A percentile compares a stretch with the other conserved stretches of the same genome.
These are phyloP conservation scores for Arxiozyma telluris DNA, from an alignment of 1,139 yeast genomes.

Conservation along the genomic window DNA sequence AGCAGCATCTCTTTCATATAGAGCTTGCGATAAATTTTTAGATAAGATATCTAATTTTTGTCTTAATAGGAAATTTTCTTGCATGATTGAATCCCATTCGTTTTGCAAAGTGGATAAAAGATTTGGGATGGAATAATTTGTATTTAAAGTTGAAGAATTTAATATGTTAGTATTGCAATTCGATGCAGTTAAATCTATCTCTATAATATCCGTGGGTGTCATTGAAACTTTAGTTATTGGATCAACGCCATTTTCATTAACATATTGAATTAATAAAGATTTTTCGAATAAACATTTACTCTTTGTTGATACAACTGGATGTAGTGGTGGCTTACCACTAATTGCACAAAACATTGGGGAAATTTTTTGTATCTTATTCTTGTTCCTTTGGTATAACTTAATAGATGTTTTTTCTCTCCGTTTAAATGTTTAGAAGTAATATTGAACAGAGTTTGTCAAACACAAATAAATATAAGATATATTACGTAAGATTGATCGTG, in stretches of 20 bases:
- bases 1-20: constrained; percentile 87
- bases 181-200: constrained; percentile 28
- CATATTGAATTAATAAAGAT: constrained; percentile 50
- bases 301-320: constrained; percentile 69
- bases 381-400: neutral
- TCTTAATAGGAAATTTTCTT: constrained; percentile 69
- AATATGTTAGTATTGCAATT: constrained; percentile 26
- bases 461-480: too few species aligned
- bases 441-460: too few species aligned
- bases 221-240: constrained; percentile 66
- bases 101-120: constrained; percentile 66
- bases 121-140: constrained; percentile 59
- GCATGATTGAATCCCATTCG: constrained; percentile 83
- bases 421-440: too few species aligned
- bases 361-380: neutral
- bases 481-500: too few species aligned
- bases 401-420: too few species aligned
- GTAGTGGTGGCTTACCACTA: constrained; percentile 53
- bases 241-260: constrained; percentile 59
- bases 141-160: constrained; percentile 33
- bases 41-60: constrained; percentile 60
- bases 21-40: constrained; percentile 65
- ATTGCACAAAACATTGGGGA: constrained; percentile 26
- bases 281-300: constrained; percentile 70
- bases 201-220: constrained; percentile 48